Percentiles rank a stretch among this genome's conserved stretches.
These are phyloP conservation scores for Phoma sp. DNA, from an alignment of 2,329 filamentous ascomycete species.

Conservation along the genomic window DNA sequence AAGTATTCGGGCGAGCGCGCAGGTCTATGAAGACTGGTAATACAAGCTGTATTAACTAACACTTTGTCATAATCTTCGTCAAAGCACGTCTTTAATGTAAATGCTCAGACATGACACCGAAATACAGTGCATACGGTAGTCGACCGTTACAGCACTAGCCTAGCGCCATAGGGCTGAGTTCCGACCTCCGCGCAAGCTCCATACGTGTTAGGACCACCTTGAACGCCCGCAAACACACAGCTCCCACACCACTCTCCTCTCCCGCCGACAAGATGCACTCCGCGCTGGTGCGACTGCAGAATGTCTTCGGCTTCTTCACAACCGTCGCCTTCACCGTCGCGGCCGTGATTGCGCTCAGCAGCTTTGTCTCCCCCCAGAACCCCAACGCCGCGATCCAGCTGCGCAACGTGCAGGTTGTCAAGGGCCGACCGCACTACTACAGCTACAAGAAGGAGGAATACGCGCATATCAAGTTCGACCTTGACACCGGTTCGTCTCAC, in stretches of 20 bases:
- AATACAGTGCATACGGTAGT: no score
- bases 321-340: constrained; percentile 86
- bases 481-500: constrained; percentile 69
- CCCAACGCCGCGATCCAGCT: constrained; percentile 71
- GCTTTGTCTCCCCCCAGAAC: constrained; percentile 72
- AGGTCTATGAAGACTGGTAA: no score
- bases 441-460: constrained; percentile 92
- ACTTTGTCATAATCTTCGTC: no score
- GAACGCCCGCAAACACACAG: background rate
- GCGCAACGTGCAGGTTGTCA: constrained; percentile 85
- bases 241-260: constrained; percentile 1
- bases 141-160: no score
- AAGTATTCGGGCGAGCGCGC: no score
- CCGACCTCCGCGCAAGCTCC: constrained; percentile 35
- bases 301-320: constrained; percentile 97
- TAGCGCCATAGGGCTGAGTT: constrained; percentile 32
- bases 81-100: no score
- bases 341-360: constrained; percentile 80
- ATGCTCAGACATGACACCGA: no score
- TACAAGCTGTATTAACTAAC: no score
- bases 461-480: constrained; percentile 89
- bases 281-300: constrained; percentile 82
- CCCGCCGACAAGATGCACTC: constrained; percentile 75
- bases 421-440: constrained; percentile 96
- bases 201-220: constrained; percentile 44